A percentile compares a stretch with the other conserved stretches of the same genome.
phyloP scores from a whole-genome alignment of 1,139 yeast species.

The Keqinozyma sinolaborantium region DNA sequence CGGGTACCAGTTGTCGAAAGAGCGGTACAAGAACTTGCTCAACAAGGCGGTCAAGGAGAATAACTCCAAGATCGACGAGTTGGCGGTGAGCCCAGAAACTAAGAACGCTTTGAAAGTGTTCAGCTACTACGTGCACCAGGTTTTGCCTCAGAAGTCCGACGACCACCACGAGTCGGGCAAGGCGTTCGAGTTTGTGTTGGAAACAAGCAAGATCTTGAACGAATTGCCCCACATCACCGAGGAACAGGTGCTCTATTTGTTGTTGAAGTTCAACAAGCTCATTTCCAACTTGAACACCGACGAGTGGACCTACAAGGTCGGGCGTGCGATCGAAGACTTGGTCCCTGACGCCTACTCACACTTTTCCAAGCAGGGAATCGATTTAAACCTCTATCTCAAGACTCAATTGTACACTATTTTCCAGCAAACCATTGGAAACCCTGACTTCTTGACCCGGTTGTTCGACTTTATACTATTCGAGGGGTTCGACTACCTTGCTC shows the following conservation, averaged over 20 bases:
- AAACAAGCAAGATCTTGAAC: conserved; percentile 17
- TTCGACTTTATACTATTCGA: conserved; percentile 39
- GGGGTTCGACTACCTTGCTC: conserved; percentile 35
- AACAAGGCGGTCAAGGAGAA: conserved; percentile 20
- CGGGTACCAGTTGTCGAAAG: conserved; percentile 26
- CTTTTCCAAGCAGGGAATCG: conserved; percentile 36
- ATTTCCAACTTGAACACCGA: conserved; percentile 25
- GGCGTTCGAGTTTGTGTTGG: conserved; percentile 17
- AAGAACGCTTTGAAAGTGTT: conserved; percentile 30
- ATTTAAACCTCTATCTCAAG: conserved; percentile 23
- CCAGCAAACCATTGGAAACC: conserved; percentile 16
- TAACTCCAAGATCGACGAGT: conserved; percentile 17
- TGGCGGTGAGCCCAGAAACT: conserved; percentile 15
- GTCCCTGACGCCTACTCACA: conserved; percentile 26
- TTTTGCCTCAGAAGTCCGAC: conserved; percentile 7
- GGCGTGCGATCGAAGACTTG: conserved; percentile 35
- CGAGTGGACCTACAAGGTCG: conserved; percentile 37
- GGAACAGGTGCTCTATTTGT: conserved; percentile 29
- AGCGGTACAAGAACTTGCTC: conserved; percentile 27
- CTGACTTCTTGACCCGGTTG: conserved; percentile 19
- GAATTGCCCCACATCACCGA: conserved; percentile 19
- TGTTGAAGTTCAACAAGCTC: conserved; percentile 33
- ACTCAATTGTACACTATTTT: neutral
- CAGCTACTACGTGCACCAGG: conserved; percentile 29
- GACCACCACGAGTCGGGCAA: neutral